phyloP scores from a whole-genome alignment of 2,329 filamentous ascomycete species.

The Periglandula ipomoeae region DNA sequence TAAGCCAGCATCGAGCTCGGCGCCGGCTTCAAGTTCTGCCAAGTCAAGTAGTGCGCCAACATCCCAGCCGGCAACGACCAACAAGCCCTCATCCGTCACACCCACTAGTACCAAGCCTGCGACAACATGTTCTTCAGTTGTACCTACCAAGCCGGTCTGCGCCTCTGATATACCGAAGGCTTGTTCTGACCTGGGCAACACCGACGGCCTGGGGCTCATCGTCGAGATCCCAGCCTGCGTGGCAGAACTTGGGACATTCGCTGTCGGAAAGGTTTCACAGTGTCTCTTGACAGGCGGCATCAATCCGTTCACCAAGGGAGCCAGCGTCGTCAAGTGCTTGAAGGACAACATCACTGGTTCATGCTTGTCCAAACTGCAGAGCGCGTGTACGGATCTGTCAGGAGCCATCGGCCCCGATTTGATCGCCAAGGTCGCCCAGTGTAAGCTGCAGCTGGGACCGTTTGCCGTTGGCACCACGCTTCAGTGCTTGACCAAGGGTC shows the following conservation, averaged over 20 bases:
- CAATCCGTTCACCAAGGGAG: background rate
- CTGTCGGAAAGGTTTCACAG: background rate
- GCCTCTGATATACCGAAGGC: constrained; percentile 1
- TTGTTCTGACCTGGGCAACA: background rate
- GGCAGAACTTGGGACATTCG: constrained; percentile 3
- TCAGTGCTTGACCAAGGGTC: background rate
- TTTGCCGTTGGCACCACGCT: background rate
- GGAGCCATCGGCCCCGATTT: background rate
- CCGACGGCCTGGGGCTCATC: background rate
- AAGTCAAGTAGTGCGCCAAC: background rate
- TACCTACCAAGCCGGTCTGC: constrained; percentile 2
- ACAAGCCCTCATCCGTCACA: background rate
- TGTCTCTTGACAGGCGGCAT: background rate
- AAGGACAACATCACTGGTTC: background rate
- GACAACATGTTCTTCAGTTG: background rate
- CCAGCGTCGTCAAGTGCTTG: background rate
- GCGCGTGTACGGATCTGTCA: background rate
- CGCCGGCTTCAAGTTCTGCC: background rate
- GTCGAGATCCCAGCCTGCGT: background rate
- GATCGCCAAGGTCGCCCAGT: background rate
- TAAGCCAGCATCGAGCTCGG: background rate
- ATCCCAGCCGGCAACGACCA: background rate
- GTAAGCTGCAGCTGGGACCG: constrained; percentile 4
- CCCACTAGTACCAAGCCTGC: background rate
- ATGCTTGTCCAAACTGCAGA: constrained; percentile 2